Conservation (phyloP, 805 yeast species). For the Lachancea mirantina region DNA sequence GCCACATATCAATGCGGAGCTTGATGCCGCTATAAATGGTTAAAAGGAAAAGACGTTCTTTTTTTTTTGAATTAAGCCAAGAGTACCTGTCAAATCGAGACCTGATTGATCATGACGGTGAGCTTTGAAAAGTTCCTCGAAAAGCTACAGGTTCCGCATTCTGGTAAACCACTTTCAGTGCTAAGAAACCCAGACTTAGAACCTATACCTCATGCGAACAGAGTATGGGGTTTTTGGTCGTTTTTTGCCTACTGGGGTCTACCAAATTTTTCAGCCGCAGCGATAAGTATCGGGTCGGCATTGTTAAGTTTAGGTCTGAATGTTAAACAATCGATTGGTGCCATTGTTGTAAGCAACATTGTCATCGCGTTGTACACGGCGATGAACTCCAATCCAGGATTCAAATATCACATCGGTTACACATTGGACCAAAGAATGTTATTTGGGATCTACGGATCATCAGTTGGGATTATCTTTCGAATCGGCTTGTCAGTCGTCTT, state of each 20-base stretch:
- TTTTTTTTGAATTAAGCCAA: too few species aligned
- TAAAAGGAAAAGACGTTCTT: too few species aligned
- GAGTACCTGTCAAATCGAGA: too few species aligned
- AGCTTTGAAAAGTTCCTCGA: too few species aligned
- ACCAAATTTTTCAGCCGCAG: slow-evolving; percentile 32
- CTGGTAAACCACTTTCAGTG: slow-evolving; percentile 22
- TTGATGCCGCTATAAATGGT: too few species aligned
- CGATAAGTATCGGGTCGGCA: slow-evolving; percentile 32
- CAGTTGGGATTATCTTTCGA: slow-evolving; percentile 32
- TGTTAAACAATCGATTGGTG: slow-evolving; percentile 27
- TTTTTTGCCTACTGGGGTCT: slow-evolving; percentile 35
- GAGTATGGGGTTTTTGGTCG: slow-evolving; percentile 33
- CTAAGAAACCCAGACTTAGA: slow-evolving; percentile 34
- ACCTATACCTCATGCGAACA: slow-evolving; percentile 32
- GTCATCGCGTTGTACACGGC: slow-evolving; percentile 17
- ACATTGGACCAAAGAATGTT: slow-evolving; percentile 33
- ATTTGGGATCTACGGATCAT: slow-evolving; percentile 33
- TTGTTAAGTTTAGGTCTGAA: slow-evolving; percentile 24
- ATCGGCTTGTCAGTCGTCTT: slow-evolving; percentile 33
- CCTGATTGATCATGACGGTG: too few species aligned
- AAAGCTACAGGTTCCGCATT: slow-evolving; percentile 25
- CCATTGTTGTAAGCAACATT: slow-evolving; percentile 18
- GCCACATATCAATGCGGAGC: too few species aligned
- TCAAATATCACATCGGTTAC: slow-evolving; percentile 32
- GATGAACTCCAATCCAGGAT: slow-evolving; percentile 22